These are phyloP conservation scores for Volvariella surrecta DNA, from an alignment of 1,284 basidiomycete species.

Conservation along the genomic window DNA sequence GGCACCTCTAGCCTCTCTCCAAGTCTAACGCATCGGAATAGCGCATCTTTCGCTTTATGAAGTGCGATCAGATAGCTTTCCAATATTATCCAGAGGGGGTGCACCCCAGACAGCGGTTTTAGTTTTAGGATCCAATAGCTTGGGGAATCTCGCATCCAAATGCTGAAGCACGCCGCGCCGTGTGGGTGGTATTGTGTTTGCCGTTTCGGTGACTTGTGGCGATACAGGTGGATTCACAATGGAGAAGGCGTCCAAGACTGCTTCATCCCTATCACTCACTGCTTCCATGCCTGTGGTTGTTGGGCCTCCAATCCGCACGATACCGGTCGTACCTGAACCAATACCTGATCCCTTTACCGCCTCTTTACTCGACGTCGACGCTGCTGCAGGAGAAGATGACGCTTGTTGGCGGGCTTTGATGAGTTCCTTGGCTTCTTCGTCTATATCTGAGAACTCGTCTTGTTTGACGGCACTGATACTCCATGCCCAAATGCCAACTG, in stretches of 20 bases:
- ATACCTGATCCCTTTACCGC: conserved; percentile 3
- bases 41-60: not conserved
- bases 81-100: conserved; percentile 54
- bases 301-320: not conserved
- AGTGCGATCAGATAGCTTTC: conserved; percentile 20
- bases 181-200: conserved; percentile 6
- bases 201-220: not conserved
- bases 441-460: conserved; percentile 83
- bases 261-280: not conserved
- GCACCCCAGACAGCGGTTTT: conserved; percentile 65
- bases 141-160: conserved; percentile 37
- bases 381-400: conserved; percentile 9
- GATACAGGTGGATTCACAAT: too few relatives aligned
- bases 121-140: conserved; percentile 44
- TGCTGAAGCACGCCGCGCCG: conserved; percentile 31
- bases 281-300: too few relatives aligned
- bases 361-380: conserved; percentile 11
- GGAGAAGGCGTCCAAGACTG: not conserved
- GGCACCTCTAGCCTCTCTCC: too few relatives aligned
- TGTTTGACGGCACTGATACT: conserved; percentile 92
- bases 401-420: conserved; percentile 26
- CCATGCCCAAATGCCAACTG: conserved; percentile 84
- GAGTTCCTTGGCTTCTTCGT: conserved; percentile 62
- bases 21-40: not conserved
- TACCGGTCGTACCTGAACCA: not conserved